Conservation (phyloP, 345 rosid species). For the Cochlearia excelsa region DNA sequence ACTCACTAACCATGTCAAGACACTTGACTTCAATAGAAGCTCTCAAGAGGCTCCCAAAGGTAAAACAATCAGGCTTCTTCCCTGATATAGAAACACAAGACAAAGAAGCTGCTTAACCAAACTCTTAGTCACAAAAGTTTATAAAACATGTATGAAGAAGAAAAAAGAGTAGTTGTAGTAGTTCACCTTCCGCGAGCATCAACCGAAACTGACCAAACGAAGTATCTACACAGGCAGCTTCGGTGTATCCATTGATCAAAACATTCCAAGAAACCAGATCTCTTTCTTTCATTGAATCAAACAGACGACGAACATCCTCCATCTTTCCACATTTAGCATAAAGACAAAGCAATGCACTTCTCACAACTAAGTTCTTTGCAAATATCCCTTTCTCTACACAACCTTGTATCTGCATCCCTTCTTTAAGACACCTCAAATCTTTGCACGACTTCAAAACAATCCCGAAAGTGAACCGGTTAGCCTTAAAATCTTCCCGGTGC, state of each 20-base stretch:
- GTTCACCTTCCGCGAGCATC: slow-evolving; percentile 65
- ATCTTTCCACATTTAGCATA: slow-evolving; percentile 55
- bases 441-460: slow-evolving; percentile 53
- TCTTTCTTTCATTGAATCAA: slow-evolving; percentile 44
- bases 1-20: slow-evolving; percentile 41
- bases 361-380: slow-evolving; percentile 46
- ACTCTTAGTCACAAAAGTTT: background rate
- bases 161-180: background rate
- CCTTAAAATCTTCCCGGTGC: slow-evolving; percentile 40
- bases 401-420: slow-evolving; percentile 64
- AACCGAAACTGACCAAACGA: slow-evolving; percentile 46
- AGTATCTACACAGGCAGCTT: slow-evolving; percentile 36
- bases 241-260: slow-evolving; percentile 54
- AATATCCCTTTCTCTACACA: slow-evolving; percentile 51
- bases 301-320: slow-evolving; percentile 44
- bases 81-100: slow-evolving; percentile 36
- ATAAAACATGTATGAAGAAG: background rate
- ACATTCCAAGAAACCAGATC: slow-evolving; percentile 67
- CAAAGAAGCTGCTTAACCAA: slow-evolving; percentile 18
- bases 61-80: slow-evolving; percentile 57
- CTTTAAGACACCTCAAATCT: slow-evolving; percentile 37
- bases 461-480: slow-evolving; percentile 51
- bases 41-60: slow-evolving; percentile 62
- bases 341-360: slow-evolving; percentile 60
- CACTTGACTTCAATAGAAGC: slow-evolving; percentile 40